phyloP scores from a whole-genome alignment of 805 yeast genomes.

The Lachancea sp. region DNA sequence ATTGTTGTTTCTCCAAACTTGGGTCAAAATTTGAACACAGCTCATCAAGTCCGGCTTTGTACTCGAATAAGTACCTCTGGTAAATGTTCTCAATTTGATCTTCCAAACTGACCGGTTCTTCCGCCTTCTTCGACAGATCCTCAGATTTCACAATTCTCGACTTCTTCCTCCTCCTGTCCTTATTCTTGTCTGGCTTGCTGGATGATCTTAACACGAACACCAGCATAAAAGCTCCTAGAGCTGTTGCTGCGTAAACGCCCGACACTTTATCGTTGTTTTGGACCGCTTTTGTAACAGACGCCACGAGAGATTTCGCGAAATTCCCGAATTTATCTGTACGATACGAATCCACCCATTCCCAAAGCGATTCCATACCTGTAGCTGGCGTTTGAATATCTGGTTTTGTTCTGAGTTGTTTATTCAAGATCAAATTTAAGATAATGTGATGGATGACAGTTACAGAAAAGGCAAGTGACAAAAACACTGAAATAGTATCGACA shows the following conservation, averaged over 20 bases:
- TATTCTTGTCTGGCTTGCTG: neutral
- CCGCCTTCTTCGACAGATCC: neutral
- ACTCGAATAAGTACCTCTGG: constrained; percentile 24
- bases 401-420: neutral
- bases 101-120: constrained; percentile 20
- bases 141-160: neutral
- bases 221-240: constrained; percentile 6
- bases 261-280: constrained; percentile 2
- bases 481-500: too few relatives aligned
- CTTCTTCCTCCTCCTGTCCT: constrained; percentile 11
- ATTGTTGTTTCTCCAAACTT: constrained; percentile 29
- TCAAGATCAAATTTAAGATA: neutral
- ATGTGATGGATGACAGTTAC: too few relatives aligned
- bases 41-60: constrained; percentile 19
- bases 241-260: constrained; percentile 6
- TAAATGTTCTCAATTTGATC: constrained; percentile 24
- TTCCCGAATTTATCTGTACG: neutral
- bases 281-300: neutral
- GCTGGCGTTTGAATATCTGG: neutral
- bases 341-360: constrained; percentile 2
- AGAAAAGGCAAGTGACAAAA: too few relatives aligned
- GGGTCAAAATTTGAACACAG: constrained; percentile 20
- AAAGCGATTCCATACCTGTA: neutral
- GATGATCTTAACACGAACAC: constrained; percentile 2
- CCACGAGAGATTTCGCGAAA: neutral